Evolutionary conservation across 2,329 filamentous ascomycete species (phyloP), one percentile per base, ranked within the genome.

Genomic region (Trichoderma sp.): DNA sequence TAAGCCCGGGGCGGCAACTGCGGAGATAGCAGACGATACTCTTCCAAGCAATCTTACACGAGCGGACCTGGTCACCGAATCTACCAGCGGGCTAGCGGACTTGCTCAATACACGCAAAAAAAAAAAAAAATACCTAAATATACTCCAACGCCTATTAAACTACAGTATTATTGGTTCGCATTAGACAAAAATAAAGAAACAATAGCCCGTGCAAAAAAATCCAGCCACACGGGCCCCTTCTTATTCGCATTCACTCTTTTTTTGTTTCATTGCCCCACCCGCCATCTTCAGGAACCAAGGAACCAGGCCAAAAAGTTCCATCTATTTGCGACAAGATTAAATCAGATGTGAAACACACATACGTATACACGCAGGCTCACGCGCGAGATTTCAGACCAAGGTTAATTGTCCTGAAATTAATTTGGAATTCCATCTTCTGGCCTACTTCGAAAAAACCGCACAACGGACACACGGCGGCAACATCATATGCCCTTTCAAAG

Each of bases 261-360:
- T 49, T 37, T 16, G 37, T 30, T 55, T 39, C 37, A 46, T 37
- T 49, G 6, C 55, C 24, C 43, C 55, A 10, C 55, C 13, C 39
- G 5, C 65, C 46, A 43, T 30, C 39, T 18, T 43, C 55, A 39
- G 61, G 49, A 55, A 37, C 61, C 61, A 16, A 21, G 32, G n/a
- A n/a, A n/a, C n/a, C n/a, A 26, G 4, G 26, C 11, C 18, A 34
- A 58, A 34, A 58, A 34, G 34, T 16, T 37, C 54, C 30, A 66
- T 59, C 39, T 59, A 66, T 16, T 54, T 66, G 64, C 64, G 64
- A 66, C 64, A 39, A n/a, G 8, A 66, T 59, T 37, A 32, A 59
- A 58, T 37, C 64, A 58, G 21, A 59, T 30, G 30, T 66, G 64
- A 66, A 59, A 66, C 64, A 24, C 52, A 39, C 26, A 66, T 3